phyloP scores from a whole-genome alignment of 441 rosid genomes.

The Pelargonium fulgidum region DNA sequence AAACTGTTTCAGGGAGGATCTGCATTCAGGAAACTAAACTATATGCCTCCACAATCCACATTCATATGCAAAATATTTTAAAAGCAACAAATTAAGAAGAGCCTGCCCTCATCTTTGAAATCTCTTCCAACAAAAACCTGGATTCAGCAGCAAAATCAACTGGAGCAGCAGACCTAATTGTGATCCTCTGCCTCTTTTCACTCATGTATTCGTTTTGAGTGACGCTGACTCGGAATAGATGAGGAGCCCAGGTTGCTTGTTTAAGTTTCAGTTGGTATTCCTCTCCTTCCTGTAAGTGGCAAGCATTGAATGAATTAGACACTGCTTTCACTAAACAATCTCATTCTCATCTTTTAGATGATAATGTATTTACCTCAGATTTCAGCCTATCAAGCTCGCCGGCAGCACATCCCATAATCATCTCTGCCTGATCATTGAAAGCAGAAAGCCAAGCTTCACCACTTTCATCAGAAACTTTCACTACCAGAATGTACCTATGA shows the following conservation, averaged over 20 bases:
- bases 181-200: slow-evolving; percentile 85
- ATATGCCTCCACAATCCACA: no score
- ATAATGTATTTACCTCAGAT: slow-evolving; percentile 44
- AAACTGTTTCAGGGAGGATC: no score
- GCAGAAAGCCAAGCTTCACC: slow-evolving; percentile 77
- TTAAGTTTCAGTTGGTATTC: slow-evolving; percentile 59
- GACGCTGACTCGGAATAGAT: slow-evolving; percentile 63
- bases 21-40: no score
- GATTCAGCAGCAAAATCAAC: slow-evolving; percentile 77
- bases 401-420: slow-evolving; percentile 70
- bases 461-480: slow-evolving; percentile 60
- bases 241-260: slow-evolving; percentile 75
- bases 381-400: slow-evolving; percentile 69
- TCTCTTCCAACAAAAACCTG: slow-evolving; percentile 61
- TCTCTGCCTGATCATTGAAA: slow-evolving; percentile 78
- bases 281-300: slow-evolving; percentile 45
- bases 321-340: not conserved
- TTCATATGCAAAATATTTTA: not conserved
- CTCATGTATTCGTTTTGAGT: slow-evolving; percentile 69
- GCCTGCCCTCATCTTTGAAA: slow-evolving; percentile 47
- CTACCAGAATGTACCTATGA: slow-evolving; percentile 65
- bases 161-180: slow-evolving; percentile 59
- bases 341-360: not conserved
- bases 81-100: slow-evolving; percentile 11
- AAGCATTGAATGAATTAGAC: not conserved